Conservation (phyloP, 768 basidiomycete genomes). For the Multifurca ochricompacta region DNA sequence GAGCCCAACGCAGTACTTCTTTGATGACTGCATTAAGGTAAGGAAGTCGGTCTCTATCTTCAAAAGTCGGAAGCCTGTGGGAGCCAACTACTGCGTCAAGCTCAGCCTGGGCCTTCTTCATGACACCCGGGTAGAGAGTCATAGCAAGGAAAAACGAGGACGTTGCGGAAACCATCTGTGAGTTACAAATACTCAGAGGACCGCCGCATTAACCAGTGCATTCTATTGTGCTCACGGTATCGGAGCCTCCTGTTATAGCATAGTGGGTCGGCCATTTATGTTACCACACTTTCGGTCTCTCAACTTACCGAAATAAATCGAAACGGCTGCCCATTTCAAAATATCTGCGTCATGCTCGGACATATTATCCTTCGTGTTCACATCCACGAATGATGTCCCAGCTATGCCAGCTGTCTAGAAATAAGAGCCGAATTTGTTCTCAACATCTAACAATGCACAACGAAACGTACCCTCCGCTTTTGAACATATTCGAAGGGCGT, state of each 20-base stretch:
- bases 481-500: slow-evolving; percentile 12
- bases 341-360: neutral
- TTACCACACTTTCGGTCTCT: neutral
- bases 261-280: neutral
- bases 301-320: neutral
- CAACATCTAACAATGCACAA: neutral
- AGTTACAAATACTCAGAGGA: neutral
- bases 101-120: slow-evolving; percentile 25
- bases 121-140: slow-evolving; percentile 24
- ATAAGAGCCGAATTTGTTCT: neutral
- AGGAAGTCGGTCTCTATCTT: slow-evolving; percentile 21
- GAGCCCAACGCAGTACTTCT: slow-evolving; percentile 25
- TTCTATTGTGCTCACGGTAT: neutral
- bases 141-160: slow-evolving; percentile 21
- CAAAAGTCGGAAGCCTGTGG: slow-evolving; percentile 23
- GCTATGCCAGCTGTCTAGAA: neutral
- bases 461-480: slow-evolving; percentile 10
- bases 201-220: neutral
- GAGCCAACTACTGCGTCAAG: slow-evolving; percentile 24
- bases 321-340: slow-evolving; percentile 5
- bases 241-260: slow-evolving; percentile 3
- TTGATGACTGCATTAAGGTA: slow-evolving; percentile 25
- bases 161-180: slow-evolving; percentile 11
- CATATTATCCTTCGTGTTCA: neutral
- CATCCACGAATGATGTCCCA: neutral